Conservation (phyloP, 495 filamentous ascomycete species). For the Trichoderma virens region DNA sequence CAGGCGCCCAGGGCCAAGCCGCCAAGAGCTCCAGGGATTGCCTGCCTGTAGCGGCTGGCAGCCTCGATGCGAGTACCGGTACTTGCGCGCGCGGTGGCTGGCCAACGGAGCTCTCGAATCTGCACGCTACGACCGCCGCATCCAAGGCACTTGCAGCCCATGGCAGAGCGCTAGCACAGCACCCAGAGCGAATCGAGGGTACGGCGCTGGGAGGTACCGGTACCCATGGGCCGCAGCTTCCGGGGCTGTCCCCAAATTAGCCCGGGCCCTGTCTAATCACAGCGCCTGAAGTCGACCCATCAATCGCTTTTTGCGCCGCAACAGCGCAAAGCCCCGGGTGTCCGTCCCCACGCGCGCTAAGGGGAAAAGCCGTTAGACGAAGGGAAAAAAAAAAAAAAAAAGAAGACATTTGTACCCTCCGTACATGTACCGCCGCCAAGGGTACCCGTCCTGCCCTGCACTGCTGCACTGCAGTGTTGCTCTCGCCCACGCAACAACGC, state of each 20-base stretch:
- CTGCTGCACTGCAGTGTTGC: no score
- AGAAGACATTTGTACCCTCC: neutral
- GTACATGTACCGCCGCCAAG: no score
- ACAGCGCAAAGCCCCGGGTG: slow-evolving; percentile 1
- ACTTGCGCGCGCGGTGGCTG: no score
- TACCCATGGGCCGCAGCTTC: slow-evolving; percentile 6
- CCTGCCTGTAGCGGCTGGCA: neutral
- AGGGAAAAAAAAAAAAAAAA: neutral
- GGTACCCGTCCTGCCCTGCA: no score
- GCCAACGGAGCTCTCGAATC: no score
- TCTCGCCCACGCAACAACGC: no score
- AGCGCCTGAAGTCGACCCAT: neutral
- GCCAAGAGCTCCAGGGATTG: slow-evolving; percentile 4
- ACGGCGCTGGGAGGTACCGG: neutral
- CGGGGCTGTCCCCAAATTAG: slow-evolving; percentile 5
- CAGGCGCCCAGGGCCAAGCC: slow-evolving; percentile 9
- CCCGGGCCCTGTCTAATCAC: neutral
- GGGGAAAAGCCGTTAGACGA: neutral
- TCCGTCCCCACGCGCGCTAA: slow-evolving; percentile 3
- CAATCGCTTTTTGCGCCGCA: neutral
- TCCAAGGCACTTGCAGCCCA: neutral
- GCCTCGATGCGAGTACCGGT: no score
- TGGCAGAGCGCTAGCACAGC: no score
- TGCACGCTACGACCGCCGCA: no score
- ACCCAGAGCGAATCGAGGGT: neutral